phyloP scores from a whole-genome alignment of 23 red algal species.

The Gracilaria domingensis region DNA sequence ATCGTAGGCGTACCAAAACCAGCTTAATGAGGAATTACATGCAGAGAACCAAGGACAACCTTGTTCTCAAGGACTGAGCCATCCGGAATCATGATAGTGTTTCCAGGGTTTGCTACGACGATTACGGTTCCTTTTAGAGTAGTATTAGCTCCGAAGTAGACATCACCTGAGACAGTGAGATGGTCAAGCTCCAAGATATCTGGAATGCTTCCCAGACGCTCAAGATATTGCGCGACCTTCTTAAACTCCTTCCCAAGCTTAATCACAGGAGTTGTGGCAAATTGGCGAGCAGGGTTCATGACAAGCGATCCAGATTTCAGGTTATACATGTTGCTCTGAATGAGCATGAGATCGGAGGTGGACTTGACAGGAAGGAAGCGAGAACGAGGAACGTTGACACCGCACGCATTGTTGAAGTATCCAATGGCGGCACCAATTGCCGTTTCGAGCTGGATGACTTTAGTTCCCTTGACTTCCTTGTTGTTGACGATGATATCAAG shows the following conservation, averaged over 20 bases:
- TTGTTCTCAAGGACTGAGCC: constrained; percentile 95
- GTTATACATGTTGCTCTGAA: constrained; percentile 96
- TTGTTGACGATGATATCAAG: constrained; percentile 99
- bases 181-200: constrained; percentile 98
- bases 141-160: constrained; percentile 86
- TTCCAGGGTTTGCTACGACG: constrained; percentile 87
- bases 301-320: constrained; percentile 90
- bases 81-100: constrained; percentile 91
- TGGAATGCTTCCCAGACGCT: constrained; percentile 91
- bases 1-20: not conserved
- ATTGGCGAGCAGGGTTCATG: constrained; percentile 92
- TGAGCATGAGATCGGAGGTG: constrained; percentile 96
- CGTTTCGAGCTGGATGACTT: constrained; percentile 96
- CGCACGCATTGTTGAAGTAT: constrained; percentile 92
- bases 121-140: constrained; percentile 96
- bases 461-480: constrained; percentile 89
- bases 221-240: constrained; percentile 91
- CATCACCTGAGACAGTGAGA: constrained; percentile 94
- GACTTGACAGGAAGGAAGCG: constrained; percentile 98
- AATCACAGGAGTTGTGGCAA: constrained; percentile 88
- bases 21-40: constrained; percentile 86
- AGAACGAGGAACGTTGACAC: constrained; percentile 95
- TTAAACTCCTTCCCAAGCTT: constrained; percentile 97
- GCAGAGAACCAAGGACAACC: constrained; percentile 89
- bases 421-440: constrained; percentile 95